Evolutionary conservation across 371 early-diverging fungal species (phyloP).

Genomic region (Zancudomyces culisetae): DNA sequence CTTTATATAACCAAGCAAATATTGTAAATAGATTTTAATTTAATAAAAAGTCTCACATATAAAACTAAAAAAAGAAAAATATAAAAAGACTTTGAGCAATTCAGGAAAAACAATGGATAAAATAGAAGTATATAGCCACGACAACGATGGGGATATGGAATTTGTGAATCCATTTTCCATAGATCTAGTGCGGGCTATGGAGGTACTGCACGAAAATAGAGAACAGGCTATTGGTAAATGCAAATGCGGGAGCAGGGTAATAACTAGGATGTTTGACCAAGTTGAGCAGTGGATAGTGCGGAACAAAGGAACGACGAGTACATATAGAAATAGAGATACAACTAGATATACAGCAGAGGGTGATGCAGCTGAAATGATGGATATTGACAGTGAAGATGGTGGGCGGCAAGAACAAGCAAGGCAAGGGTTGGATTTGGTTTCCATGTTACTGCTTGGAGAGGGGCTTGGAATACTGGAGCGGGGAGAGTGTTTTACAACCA

Average conservation of each 20-base stretch:
- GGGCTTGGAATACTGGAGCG: not conserved
- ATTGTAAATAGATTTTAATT: too few relatives aligned
- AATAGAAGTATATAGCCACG: too few relatives aligned
- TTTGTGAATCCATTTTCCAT: constrained; percentile 1
- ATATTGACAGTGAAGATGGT: not conserved
- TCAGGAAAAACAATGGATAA: too few relatives aligned
- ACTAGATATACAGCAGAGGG: not conserved
- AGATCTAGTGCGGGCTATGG: not conserved
- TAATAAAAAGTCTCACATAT: too few relatives aligned
- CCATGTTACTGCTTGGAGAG: constrained; percentile 14
- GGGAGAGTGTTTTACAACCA: not conserved
- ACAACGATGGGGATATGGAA: too few relatives aligned
- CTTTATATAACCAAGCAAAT: too few relatives aligned
- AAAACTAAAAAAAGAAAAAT: too few relatives aligned
- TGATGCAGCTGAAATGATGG: not conserved
- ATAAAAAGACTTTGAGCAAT: too few relatives aligned
- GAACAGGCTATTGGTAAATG: not conserved
- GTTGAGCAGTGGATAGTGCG: not conserved
- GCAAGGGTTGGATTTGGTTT: constrained; percentile 11
- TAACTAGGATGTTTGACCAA: not conserved
- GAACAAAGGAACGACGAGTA: not conserved
- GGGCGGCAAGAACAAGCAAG: too few relatives aligned
- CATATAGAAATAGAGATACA: not conserved
- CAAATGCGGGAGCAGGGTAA: not conserved
- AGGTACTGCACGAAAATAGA: not conserved